These are phyloP conservation scores for Xylaria sp. DNA, from an alignment of 2,329 filamentous ascomycete genomes.

Conservation along the genomic window DNA sequence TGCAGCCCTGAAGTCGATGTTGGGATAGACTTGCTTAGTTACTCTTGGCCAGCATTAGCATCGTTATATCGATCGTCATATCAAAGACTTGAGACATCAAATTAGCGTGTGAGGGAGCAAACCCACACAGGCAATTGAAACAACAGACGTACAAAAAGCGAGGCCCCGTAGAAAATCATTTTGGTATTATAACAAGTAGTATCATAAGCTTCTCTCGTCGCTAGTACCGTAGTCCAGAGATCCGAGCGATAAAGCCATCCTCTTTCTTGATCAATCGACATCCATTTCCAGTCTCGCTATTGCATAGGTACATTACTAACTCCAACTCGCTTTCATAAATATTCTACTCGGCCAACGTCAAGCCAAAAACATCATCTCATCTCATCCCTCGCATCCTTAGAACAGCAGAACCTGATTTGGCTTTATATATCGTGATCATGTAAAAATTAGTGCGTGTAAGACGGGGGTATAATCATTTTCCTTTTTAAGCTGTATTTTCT, in stretches of 20 bases:
- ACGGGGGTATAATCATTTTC: conserved; percentile 9
- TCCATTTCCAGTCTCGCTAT: too few species aligned
- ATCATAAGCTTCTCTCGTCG: conserved; percentile 12
- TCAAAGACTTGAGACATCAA: too few species aligned
- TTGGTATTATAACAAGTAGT: conserved; percentile 23
- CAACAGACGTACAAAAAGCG: background rate
- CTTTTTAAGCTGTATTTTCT: background rate
- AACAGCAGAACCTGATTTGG: background rate
- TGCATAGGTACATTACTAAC: background rate
- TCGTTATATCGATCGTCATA: background rate
- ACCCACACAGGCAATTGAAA: background rate
- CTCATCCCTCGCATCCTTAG: background rate
- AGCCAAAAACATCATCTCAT: background rate
- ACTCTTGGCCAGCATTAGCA: background rate
- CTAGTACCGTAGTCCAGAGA: background rate
- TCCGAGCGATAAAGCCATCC: background rate
- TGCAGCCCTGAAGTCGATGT: background rate
- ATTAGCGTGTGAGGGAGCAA: too few species aligned
- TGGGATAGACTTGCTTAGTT: background rate
- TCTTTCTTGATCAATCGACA: background rate
- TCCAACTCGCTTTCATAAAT: background rate
- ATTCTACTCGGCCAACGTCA: background rate
- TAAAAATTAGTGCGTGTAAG: background rate
- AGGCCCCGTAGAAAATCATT: conserved; percentile 13
- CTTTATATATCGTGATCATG: conserved; percentile 10